Evolutionary conservation across 2,329 filamentous ascomycete genomes (phyloP), one percentile per base, ranked within the genome.

Genomic region (Pseudogymnoascus sp.): DNA sequence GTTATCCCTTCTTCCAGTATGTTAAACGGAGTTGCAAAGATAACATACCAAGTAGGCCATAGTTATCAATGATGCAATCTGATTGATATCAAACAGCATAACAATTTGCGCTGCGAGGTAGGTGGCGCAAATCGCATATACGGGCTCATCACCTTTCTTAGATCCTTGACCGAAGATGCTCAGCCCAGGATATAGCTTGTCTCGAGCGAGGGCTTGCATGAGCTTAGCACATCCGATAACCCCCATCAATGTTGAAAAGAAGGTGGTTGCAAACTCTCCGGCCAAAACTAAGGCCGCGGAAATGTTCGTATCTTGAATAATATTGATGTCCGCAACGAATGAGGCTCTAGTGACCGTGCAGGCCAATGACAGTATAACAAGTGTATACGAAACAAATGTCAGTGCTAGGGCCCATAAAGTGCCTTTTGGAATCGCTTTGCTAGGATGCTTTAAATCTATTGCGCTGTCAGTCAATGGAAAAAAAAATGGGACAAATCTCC

Each of bases 191-290:
- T 96, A 78, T 1, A 96, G 77, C 68, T 84, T 86, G 71, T 96
- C 91, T 71, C 89, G 80, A 2, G 89, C 88, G 64, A 96, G 82
- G 29, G 91, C 91, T 71, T 95, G 90, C 29, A 96, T 81, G 10
- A 95, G 81, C 71, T 94, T 95, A 29, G 91, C 88, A 5, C 90
- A 88, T 1, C 89, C 90, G 65, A 95, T 90, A 39, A 96, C 82
- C 3, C 91, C 91, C 88, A 96, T 95, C 60, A 96, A 74, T 4
- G 89, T 87, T 0, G 90, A 95, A 75, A 96, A 96, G 69, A 92
- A 86, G 1, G 88, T 87, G 1, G 89, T 89, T 2, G 90, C 87
- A 67, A 92, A 87, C 73, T 96, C 91, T 62, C 91, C 91, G 1
- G 90, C 83, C 2, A 96, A 81, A 27, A 96, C 86, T 4, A 94